phyloP scores from a whole-genome alignment of 208 protist genomes.

The Trypanosoma grayi region DNA sequence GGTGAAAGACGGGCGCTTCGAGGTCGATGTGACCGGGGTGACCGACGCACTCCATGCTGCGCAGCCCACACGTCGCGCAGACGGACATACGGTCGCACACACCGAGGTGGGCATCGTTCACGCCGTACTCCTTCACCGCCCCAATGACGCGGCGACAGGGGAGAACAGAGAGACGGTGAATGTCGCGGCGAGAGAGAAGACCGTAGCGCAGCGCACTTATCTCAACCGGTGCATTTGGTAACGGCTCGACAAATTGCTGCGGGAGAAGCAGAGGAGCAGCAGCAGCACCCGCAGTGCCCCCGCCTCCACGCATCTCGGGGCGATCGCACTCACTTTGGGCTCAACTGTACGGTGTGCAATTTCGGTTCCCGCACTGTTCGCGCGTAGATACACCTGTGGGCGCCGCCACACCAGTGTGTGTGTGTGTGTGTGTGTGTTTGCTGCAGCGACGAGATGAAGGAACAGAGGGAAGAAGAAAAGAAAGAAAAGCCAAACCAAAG shows the following conservation, averaged over 20 bases:
- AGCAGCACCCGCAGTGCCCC: not conserved
- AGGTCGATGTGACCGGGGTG: constrained; percentile 99
- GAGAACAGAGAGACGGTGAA: constrained; percentile 80
- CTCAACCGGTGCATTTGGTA: constrained; percentile 54
- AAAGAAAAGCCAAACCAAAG: constrained; percentile 4
- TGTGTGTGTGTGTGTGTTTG: not conserved
- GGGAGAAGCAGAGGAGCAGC: constrained; percentile 12
- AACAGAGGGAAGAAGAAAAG: constrained; percentile 8
- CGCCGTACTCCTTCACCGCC: constrained; percentile 64
- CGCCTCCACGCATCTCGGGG: not conserved
- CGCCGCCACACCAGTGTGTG: too few relatives aligned
- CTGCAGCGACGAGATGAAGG: not conserved
- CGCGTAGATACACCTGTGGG: too few relatives aligned
- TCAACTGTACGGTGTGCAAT: constrained; percentile 4
- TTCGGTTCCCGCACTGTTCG: too few relatives aligned
- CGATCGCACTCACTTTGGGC: not conserved
- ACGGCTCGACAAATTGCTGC: constrained; percentile 50
- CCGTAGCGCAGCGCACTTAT: constrained; percentile 89
- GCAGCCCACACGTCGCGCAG: constrained; percentile 94
- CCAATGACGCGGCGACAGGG: constrained; percentile 75
- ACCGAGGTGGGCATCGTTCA: constrained; percentile 92
- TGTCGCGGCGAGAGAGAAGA: constrained; percentile 82
- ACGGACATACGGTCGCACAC: constrained; percentile 72
- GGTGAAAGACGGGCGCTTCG: constrained; percentile 98
- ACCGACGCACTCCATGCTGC: constrained; percentile 94